Conservation (phyloP, 75 land plant species). For the Cupressus sempervirens region DNA sequence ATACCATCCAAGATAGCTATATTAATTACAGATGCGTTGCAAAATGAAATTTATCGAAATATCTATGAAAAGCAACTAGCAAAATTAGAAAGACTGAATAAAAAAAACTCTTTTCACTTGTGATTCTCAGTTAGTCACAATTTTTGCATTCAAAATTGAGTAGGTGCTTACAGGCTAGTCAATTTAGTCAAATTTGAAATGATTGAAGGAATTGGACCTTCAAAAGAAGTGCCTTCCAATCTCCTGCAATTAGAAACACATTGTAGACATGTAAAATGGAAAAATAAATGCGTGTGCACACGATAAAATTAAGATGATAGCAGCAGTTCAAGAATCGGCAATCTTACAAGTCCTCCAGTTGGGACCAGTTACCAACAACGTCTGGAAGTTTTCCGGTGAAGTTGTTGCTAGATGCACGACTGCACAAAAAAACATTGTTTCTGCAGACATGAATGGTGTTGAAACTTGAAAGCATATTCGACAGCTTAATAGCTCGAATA, state of each 20-base stretch:
- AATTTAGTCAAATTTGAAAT: conserved; percentile 26
- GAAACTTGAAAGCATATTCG: neutral
- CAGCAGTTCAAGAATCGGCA: neutral
- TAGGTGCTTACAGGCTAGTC: conserved; percentile 28
- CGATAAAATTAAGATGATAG: neutral
- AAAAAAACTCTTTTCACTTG: neutral
- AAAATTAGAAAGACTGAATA: neutral
- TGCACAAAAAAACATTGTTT: conserved; percentile 8
- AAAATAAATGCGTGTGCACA: neutral
- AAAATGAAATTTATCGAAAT: neutral
- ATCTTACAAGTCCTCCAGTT: conserved; percentile 27
- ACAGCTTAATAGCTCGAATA: neutral
- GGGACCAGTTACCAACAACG: conserved; percentile 27
- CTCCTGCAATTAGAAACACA: conserved; percentile 19
- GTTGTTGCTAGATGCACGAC: conserved; percentile 27
- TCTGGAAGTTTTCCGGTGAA: conserved; percentile 30
- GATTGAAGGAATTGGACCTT: conserved; percentile 38
- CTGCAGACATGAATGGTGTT: neutral
- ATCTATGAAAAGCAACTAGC: neutral
- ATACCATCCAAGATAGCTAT: neutral
- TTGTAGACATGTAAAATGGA: neutral
- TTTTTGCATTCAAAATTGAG: neutral
- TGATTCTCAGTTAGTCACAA: neutral
- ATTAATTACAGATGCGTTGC: neutral
- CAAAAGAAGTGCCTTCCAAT: conserved; percentile 28